Evolutionary conservation across 2,329 filamentous ascomycete genomes (phyloP).

Genomic region (Catunica adiposa): DNA sequence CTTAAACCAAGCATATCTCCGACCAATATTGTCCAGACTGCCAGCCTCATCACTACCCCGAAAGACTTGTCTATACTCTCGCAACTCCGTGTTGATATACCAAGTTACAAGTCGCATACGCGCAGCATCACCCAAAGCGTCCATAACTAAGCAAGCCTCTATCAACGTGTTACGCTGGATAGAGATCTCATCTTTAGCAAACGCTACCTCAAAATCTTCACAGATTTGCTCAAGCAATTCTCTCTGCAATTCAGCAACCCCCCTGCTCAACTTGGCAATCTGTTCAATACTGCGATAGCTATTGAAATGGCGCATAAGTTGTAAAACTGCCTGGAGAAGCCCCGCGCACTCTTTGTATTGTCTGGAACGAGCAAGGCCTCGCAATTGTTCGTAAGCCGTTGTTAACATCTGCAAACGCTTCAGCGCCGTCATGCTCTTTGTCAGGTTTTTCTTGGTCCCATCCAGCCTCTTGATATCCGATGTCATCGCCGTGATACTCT

Average conservation of each 20-base stretch:
- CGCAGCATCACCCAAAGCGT: conserved; percentile 80
- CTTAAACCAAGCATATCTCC: conserved; percentile 91
- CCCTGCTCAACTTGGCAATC: conserved; percentile 81
- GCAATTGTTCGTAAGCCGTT: conserved; percentile 93
- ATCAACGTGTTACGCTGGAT: conserved; percentile 53
- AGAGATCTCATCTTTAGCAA: conserved; percentile 70
- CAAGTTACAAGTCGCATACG: conserved; percentile 70
- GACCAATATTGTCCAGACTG: conserved; percentile 86
- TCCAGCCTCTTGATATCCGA: conserved; percentile 96
- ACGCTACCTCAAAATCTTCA: conserved; percentile 93
- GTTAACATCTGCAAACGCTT: conserved; percentile 98
- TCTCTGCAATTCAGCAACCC: conserved; percentile 82
- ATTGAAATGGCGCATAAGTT: conserved; percentile 97
- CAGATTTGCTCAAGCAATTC: conserved; percentile 95
- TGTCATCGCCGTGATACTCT: conserved; percentile 95
- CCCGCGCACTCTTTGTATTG: conserved; percentile 94
- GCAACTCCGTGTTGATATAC: conserved; percentile 94
- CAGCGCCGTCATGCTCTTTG: conserved; percentile 90
- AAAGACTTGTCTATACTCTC: conserved; percentile 92
- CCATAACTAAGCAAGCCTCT: conserved; percentile 86
- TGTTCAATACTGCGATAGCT: conserved; percentile 96
- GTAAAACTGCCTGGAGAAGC: conserved; percentile 81
- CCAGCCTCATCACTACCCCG: conserved; percentile 92
- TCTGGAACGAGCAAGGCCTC: conserved; percentile 62
- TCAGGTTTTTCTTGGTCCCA: conserved; percentile 90